Evolutionary conservation across 495 filamentous ascomycete genomes (phyloP), one percentile per base, ranked within the genome.

Genomic region (Annulohypoxylon nitens): DNA sequence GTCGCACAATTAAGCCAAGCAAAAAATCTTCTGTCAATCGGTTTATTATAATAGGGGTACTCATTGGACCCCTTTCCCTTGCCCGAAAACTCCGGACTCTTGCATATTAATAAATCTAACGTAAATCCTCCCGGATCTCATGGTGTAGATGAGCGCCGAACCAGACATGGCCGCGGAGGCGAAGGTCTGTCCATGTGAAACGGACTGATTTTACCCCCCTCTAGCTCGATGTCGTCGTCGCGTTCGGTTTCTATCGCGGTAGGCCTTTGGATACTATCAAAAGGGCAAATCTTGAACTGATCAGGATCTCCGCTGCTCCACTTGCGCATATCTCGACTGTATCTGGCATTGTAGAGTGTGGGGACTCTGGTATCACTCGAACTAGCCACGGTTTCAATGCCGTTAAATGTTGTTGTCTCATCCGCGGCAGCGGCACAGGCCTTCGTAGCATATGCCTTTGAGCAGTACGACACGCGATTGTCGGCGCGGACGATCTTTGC

Each of bases 401-500:
- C 10, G 25, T 50, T 10, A 11, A 16, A 45, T 45, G n/a, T n/a
- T 10, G 41, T 23, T 23, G 20, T 23, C 20, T 23, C 20, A 23
- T 23, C 41, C n/a, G 41, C 41, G 16, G 41, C 41, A 4, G 41
- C 41, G 16, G 41, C 41, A 7, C 41, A 3, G 3, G 41, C 18
- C 18, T 25, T 50, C 18, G 47, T 50, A 23, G 16, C 20, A 25
- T 25, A 50, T 5, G 16, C 9, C 41, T 45, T 45, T n/a, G 41
- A 45, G 25, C 18, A 5, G 2, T 50, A 50, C 11, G 50, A 53
- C 10, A 53, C 23, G 10, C 23, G 11, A 30, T 53, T 53, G 12
- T 53, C 50, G 4, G 18, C 20, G 8, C 50, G 50, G 23, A 53
- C 50, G 11, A 53, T 53, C 50, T 53, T 53, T 1, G 50, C 50